phyloP scores from a whole-genome alignment of 331 rosid species.

The Spiraea crenata region DNA sequence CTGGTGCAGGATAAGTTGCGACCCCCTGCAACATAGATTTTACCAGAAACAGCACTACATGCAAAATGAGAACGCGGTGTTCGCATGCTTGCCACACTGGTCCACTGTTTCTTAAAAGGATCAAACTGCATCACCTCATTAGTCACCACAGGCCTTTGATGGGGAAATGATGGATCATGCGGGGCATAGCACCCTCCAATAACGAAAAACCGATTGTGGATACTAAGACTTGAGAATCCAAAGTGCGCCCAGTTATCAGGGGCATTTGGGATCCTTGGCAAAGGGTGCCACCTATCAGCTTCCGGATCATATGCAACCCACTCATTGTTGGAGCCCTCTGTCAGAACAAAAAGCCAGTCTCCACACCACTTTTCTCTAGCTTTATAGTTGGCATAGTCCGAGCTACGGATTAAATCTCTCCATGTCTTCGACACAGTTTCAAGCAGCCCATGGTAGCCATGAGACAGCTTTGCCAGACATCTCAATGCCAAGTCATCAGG shows the following conservation, averaged over 20 bases:
- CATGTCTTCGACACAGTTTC: constrained; percentile 31
- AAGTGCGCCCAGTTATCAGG: constrained; percentile 18
- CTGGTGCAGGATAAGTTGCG: constrained; percentile 26
- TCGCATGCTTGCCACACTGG: constrained; percentile 26
- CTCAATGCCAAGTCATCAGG: constrained; percentile 35
- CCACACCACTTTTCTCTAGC: constrained; percentile 30
- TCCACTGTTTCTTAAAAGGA: constrained; percentile 33
- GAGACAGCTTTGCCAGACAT: constrained; percentile 36
- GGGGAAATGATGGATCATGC: constrained; percentile 10
- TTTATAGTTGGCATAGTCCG: constrained; percentile 27
- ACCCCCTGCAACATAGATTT: constrained; percentile 35
- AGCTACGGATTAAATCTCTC: constrained; percentile 29
- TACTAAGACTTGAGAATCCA: constrained; percentile 32
- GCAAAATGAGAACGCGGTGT: constrained; percentile 35
- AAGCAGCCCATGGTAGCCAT: constrained; percentile 31
- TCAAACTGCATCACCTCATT: constrained; percentile 30
- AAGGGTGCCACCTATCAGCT: constrained; percentile 38
- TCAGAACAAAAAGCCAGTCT: constrained; percentile 36
- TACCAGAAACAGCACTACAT: constrained; percentile 25
- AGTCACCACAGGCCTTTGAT: constrained; percentile 11
- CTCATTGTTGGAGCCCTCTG: constrained; percentile 29
- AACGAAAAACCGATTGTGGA: constrained; percentile 16
- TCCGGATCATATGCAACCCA: constrained; percentile 41
- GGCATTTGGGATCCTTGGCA: constrained; percentile 14
- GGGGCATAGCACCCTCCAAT: constrained; percentile 30